phyloP scores from a whole-genome alignment of 768 basidiomycete species.

The Boletellus ananas region DNA sequence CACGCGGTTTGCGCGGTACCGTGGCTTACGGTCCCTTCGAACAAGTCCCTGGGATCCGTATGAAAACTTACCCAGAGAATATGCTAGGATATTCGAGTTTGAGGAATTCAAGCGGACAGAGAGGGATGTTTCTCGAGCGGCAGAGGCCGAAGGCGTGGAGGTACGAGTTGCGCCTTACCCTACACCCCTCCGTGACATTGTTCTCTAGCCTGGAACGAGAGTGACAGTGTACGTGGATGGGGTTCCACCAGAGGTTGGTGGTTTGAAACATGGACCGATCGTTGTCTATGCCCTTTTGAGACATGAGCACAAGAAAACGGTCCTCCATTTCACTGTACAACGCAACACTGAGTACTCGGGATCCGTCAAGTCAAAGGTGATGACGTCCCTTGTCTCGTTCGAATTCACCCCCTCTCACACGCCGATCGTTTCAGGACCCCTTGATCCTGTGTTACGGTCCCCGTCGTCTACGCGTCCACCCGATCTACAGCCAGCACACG shows the following conservation, averaged over 20 bases:
- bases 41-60: slow-evolving; percentile 98
- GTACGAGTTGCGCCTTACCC: slow-evolving; percentile 39
- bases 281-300: slow-evolving; percentile 79
- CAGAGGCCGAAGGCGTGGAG: slow-evolving; percentile 67
- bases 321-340: slow-evolving; percentile 89
- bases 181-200: background rate
- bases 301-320: slow-evolving; percentile 95
- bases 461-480: slow-evolving; percentile 77
- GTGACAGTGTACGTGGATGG: slow-evolving; percentile 75
- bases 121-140: slow-evolving; percentile 59
- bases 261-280: slow-evolving; percentile 43
- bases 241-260: slow-evolving; percentile 59
- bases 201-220: slow-evolving; percentile 67
- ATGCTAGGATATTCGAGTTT: slow-evolving; percentile 94
- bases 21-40: slow-evolving; percentile 86
- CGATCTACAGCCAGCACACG: slow-evolving; percentile 89
- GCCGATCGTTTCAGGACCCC: slow-evolving; percentile 57
- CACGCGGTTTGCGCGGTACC: slow-evolving; percentile 84
- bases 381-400: background rate
- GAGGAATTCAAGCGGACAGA: slow-evolving; percentile 91
- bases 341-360: slow-evolving; percentile 92
- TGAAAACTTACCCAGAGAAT: slow-evolving; percentile 92
- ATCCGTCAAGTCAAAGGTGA: slow-evolving; percentile 87
- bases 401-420: background rate
- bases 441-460: slow-evolving; percentile 87